Percentiles rank a stretch among this genome's conserved stretches.
phyloP scores from a whole-genome alignment of 257 asterid genomes.

The Oldenlandia corymbosa region DNA sequence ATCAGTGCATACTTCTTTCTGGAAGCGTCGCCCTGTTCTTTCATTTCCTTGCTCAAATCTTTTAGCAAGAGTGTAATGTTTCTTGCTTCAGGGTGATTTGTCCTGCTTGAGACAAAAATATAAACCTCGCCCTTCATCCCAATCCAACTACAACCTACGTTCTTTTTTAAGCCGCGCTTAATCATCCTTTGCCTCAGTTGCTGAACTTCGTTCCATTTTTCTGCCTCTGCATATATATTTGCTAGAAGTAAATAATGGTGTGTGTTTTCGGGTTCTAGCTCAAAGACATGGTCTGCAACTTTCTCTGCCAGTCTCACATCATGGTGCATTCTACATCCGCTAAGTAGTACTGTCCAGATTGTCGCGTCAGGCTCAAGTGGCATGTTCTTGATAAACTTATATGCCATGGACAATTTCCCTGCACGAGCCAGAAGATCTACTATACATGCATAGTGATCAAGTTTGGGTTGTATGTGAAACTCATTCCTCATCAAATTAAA shows the following conservation, averaged over 20 bases:
- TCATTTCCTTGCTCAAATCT: constrained; percentile 14
- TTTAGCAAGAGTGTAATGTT: constrained; percentile 9
- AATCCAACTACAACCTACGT: constrained; percentile 25
- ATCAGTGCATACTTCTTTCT: constrained; percentile 14
- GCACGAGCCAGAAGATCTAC: constrained; percentile 28
- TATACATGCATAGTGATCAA: constrained; percentile 23
- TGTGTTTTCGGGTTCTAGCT: constrained; percentile 26
- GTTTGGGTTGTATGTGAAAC: constrained; percentile 17
- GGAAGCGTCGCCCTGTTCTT: constrained; percentile 13
- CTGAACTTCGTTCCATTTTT: constrained; percentile 21
- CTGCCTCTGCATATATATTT: constrained; percentile 28
- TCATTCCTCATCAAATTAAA: constrained; percentile 24
- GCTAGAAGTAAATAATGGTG: constrained; percentile 26
- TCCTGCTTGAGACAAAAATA: constrained; percentile 14
- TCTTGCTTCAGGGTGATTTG: constrained; percentile 13
- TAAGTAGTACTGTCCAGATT: constrained; percentile 22
- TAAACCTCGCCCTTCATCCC: constrained; percentile 23
- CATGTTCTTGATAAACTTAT: constrained; percentile 14
- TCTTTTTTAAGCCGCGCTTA: constrained; percentile 9
- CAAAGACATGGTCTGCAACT: constrained; percentile 26
- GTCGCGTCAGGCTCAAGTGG: constrained; percentile 19
- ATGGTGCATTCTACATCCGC: constrained; percentile 27
- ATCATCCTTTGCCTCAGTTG: constrained; percentile 14
- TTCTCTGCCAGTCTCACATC: constrained; percentile 23
- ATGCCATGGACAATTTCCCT: constrained; percentile 20